These are phyloP conservation scores for Ceratobasidium sp. DNA, from an alignment of 1,284 basidiomycete genomes.

Conservation along the genomic window DNA sequence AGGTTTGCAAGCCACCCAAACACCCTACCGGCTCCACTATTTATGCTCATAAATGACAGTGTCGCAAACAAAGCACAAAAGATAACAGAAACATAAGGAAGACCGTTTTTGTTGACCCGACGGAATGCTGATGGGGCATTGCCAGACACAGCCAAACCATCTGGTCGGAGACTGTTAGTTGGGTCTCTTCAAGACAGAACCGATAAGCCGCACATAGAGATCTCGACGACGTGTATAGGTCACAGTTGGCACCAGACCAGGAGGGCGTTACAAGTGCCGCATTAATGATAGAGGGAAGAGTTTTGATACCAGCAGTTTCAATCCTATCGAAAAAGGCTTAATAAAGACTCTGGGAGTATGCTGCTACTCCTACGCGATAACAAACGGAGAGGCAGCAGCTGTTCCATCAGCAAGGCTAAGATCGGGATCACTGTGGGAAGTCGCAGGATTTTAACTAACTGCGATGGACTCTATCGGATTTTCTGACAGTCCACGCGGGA, in stretches of 20 bases:
- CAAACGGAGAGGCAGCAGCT: slow-evolving; percentile 85
- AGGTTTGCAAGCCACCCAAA: slow-evolving; percentile 85
- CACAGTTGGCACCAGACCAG: slow-evolving; percentile 86
- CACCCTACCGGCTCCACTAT: slow-evolving; percentile 71
- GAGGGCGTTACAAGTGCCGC: slow-evolving; percentile 87
- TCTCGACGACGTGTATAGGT: slow-evolving; percentile 84
- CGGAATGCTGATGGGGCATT: slow-evolving; percentile 84
- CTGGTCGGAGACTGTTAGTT: too few species aligned
- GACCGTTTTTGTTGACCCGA: slow-evolving; percentile 74
- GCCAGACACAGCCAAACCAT: slow-evolving; percentile 79
- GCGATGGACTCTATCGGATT: too few species aligned
- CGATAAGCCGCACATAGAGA: slow-evolving; percentile 65
- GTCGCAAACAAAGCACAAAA: slow-evolving; percentile 77
- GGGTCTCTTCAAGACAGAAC: too few species aligned
- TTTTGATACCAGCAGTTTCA: slow-evolving; percentile 77
- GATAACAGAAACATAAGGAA: slow-evolving; percentile 79
- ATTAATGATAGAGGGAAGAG: slow-evolving; percentile 83
- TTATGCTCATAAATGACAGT: slow-evolving; percentile 79
- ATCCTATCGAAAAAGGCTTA: not conserved
- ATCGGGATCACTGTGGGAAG: too few species aligned
- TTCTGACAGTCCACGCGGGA: too few species aligned
- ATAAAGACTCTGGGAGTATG: too few species aligned
- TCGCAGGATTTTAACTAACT: too few species aligned
- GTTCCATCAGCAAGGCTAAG: slow-evolving; percentile 64
- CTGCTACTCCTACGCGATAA: slow-evolving; percentile 67